Percentiles rank a stretch among this genome's conserved stretches.
Conservation (phyloP, 1,284 basidiomycete genomes). For the Peniophora sp. region DNA sequence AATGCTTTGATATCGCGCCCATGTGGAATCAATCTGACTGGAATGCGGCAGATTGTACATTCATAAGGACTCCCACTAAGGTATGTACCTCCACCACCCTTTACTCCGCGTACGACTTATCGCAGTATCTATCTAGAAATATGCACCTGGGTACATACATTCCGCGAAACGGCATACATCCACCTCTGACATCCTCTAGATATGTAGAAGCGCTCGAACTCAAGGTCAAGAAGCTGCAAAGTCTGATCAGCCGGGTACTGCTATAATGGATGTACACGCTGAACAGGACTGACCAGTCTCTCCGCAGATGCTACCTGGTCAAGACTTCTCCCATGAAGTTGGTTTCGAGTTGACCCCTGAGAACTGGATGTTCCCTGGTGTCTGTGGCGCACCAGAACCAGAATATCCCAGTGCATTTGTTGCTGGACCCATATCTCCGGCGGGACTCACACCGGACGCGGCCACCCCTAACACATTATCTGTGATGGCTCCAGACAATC, state of each 20-base stretch:
- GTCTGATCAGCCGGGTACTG: constrained; percentile 49
- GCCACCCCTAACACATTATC: background rate
- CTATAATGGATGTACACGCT: background rate
- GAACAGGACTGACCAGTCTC: background rate
- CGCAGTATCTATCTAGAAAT: too few relatives aligned
- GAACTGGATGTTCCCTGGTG: constrained; percentile 10
- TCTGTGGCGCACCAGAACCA: background rate
- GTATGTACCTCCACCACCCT: background rate
- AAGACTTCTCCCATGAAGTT: background rate
- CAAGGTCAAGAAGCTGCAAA: constrained; percentile 65
- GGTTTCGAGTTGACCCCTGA: background rate
- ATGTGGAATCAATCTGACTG: constrained; percentile 53
- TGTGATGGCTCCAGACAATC: background rate
- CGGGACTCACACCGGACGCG: background rate
- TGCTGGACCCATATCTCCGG: background rate
- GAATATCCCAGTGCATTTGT: background rate
- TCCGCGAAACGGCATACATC: too few relatives aligned
- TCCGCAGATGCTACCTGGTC: constrained; percentile 1
- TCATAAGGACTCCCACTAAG: background rate
- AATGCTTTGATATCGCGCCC: constrained; percentile 79
- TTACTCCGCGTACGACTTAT: background rate
- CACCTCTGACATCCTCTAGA: constrained; percentile 24
- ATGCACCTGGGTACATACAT: too few relatives aligned
- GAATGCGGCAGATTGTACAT: too few relatives aligned
- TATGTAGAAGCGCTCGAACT: constrained; percentile 70